Evolutionary conservation across 257 asterid genomes (phyloP), one percentile per base, ranked within the genome.

Genomic region (Plantago ovata): DNA sequence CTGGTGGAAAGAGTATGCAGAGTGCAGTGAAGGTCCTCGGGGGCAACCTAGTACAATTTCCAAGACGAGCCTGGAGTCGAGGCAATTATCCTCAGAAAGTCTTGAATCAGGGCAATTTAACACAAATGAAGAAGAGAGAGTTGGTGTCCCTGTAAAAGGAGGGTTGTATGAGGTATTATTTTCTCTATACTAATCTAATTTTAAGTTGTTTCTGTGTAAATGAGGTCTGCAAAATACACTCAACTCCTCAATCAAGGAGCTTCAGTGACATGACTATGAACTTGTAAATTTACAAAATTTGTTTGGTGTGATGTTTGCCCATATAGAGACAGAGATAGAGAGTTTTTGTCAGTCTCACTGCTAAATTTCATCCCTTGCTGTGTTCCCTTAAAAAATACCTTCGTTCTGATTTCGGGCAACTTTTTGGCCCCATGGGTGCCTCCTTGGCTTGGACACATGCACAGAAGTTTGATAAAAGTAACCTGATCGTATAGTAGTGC

Each of bases 1-100:
- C 51, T 93, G 98, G 98, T 93, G 98, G 98, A 75, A 80, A 72
- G 98, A 93, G 73, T 93, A 79, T 58, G 97, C 97, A 44, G 98
- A 93, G 64, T 88, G 98, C 67, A 86, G 96, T 70, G 97, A 84
- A 77, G 97, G 98, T 61, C 97, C 97, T 64, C 72, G 60, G 13
- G 89, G 84, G 61, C 67, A 72, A 55, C 64, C 78, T 68, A 63
- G 75, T 70, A 56, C 13, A 5, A 16, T 6, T 58, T 74, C 84
- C 60, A 68, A 46, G 52, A 33, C 74, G 20, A 74, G 32, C 73
- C 60, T 67, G 46, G 71, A 65, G 41, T 21, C 45, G 32, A 64
- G 68, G 61, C 68, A 63, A 22, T 63, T 70, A 48, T 67, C 84
- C 56, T 52, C 74, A 4, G 85, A 67, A 69, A 70, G 53, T 66